Evolutionary conservation across 2,329 filamentous ascomycete genomes (phyloP), one percentile per base, ranked within the genome.

Genomic region (Penicillium brevicompactum): DNA sequence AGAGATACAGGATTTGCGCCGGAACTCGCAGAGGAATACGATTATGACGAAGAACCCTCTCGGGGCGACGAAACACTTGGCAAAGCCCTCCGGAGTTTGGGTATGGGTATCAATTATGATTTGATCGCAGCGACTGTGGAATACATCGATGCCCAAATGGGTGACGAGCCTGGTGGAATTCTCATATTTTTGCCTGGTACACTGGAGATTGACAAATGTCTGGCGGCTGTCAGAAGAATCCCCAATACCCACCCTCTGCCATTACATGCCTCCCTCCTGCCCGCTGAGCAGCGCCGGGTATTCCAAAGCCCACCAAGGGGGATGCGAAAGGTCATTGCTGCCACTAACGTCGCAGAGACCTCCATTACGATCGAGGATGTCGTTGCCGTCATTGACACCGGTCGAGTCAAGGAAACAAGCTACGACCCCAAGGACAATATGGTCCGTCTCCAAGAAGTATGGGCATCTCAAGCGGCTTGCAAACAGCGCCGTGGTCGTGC

Each of bases 361-460:
- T 97, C 94, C 2, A 97, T 99, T 71, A 99, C 94, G 0, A 99
- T 99, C 57, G 92, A 97, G 69, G 94, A 99, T 69, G 90, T 99
- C 50, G 90, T 97, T 2, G 93, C 91, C 2, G 94, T 99, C 44
- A 93, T 99, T 60, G 94, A 99, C 71, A 94, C 89, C 10, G 94
- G 94, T 27, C 87, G 91, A 50, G 94, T 99, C 56, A 99, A 99
- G 70, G 93, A 99, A 74, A 99, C 92, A 0, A 93, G 90, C 70
- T 97, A 92, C 66, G 94, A 97, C 70, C 86, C 91, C 0, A 84
- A 88, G 59, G 96, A 89, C 70, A 96, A 96, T 70, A 96, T 97
- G 87, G 89, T 95, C 42, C 92, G 91, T 67, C 84, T 99, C 1
- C 89, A 93, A 64, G 94, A 99, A 76, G 92, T 91, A 0, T 99